These are phyloP conservation scores for Bacterosira constricta DNA, from an alignment of 108 stramenopile genomes.

Conservation along the genomic window DNA sequence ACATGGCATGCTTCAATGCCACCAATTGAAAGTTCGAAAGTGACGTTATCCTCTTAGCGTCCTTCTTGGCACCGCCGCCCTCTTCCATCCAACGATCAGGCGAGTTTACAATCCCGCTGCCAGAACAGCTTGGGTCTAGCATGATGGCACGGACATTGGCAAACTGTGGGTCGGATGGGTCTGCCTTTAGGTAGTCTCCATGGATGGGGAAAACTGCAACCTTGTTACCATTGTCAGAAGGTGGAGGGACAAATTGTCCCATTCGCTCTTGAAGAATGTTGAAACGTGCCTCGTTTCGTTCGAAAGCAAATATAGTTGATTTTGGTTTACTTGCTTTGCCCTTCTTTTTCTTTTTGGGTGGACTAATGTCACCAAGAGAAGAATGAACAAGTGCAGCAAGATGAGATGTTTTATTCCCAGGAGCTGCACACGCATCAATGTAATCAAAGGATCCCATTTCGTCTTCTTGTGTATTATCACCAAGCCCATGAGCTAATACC, in stretches of 20 bases:
- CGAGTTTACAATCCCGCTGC: constrained; percentile 91
- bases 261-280: constrained; percentile 75
- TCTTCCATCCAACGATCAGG: constrained; percentile 66
- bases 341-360: constrained; percentile 16
- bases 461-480: constrained; percentile 28
- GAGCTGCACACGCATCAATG: constrained; percentile 99
- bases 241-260: constrained; percentile 45
- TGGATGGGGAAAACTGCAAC: constrained; percentile 58
- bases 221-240: neutral
- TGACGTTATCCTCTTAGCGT: constrained; percentile 61
- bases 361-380: constrained; percentile 7
- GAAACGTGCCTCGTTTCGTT: constrained; percentile 80
- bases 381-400: constrained; percentile 82
- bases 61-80: constrained; percentile 10
- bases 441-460: constrained; percentile 45
- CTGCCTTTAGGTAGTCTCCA: constrained; percentile 86
- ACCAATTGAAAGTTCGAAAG: constrained; percentile 91
- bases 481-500: constrained; percentile 74
- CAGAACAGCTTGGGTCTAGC: constrained; percentile 98
- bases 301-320: constrained; percentile 86
- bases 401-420: constrained; percentile 99
- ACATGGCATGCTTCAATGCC: constrained; percentile 90
- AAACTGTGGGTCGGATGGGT: constrained; percentile 56
- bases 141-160: constrained; percentile 82
- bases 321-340: constrained; percentile 16